These are phyloP conservation scores for Boletellus ananiceps DNA, from an alignment of 768 basidiomycete genomes.

Conservation along the genomic window DNA sequence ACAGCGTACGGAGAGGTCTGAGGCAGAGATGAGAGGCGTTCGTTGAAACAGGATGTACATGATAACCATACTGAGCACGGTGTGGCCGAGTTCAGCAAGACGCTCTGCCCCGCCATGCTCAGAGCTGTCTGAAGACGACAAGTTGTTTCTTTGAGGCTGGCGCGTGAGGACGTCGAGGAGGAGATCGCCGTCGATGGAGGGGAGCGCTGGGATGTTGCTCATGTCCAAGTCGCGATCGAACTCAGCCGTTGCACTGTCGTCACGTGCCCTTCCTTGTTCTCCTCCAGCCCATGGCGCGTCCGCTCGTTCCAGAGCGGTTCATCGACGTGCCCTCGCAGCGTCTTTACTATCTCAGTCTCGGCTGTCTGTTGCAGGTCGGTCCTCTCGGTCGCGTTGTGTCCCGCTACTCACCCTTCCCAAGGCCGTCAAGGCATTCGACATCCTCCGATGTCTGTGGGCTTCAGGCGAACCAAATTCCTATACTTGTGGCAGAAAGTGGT, in stretches of 20 bases:
- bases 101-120: slow-evolving; percentile 57
- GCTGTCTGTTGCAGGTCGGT: slow-evolving; percentile 69
- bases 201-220: slow-evolving; percentile 43
- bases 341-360: slow-evolving; percentile 71
- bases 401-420: slow-evolving; percentile 28
- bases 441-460: slow-evolving; percentile 50
- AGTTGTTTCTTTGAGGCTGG: slow-evolving; percentile 32
- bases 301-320: slow-evolving; percentile 70
- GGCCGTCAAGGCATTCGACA: slow-evolving; percentile 76
- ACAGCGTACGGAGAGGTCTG: slow-evolving; percentile 42
- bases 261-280: slow-evolving; percentile 16
- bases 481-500: slow-evolving; percentile 63
- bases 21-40: slow-evolving; percentile 38
- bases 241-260: background rate
- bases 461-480: slow-evolving; percentile 38
- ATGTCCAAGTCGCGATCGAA: slow-evolving; percentile 17
- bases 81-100: slow-evolving; percentile 53
- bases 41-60: slow-evolving; percentile 47
- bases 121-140: slow-evolving; percentile 34
- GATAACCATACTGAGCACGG: slow-evolving; percentile 48
- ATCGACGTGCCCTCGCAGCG: slow-evolving; percentile 77
- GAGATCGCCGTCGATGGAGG: slow-evolving; percentile 53
- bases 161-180: slow-evolving; percentile 59
- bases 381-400: fast-evolving
- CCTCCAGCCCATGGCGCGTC: slow-evolving; percentile 22